Conservation (phyloP, 2,329 filamentous ascomycete species). For the Aquanectria penicillioides region DNA sequence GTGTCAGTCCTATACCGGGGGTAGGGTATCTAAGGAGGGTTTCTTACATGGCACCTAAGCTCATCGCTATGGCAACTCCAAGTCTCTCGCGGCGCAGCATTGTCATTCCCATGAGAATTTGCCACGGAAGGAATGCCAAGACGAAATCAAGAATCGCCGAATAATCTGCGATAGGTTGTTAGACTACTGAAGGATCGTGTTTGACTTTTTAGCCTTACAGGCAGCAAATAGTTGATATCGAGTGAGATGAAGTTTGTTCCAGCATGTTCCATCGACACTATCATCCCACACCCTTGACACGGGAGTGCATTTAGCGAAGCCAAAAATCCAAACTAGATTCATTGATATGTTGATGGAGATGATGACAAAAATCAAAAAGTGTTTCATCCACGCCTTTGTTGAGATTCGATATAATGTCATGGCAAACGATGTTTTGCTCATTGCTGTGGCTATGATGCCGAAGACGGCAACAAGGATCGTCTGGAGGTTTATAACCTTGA, state of each 20-base stretch:
- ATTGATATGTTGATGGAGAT: constrained; percentile 47
- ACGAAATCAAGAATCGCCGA: constrained; percentile 48
- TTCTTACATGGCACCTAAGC: constrained; percentile 46
- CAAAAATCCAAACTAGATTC: constrained; percentile 49
- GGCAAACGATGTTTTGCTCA: constrained; percentile 52
- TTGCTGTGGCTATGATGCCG: constrained; percentile 47
- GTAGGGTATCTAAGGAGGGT: not conserved
- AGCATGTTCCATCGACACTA: constrained; percentile 42
- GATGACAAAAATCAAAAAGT: constrained; percentile 45
- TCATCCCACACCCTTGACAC: constrained; percentile 40
- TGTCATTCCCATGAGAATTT: constrained; percentile 45
- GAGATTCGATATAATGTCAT: constrained; percentile 48
- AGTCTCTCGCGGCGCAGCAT: constrained; percentile 46
- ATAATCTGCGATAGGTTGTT: constrained; percentile 39
- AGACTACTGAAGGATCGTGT: not conserved
- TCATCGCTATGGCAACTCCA: constrained; percentile 49
- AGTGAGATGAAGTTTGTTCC: constrained; percentile 40
- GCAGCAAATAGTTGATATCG: constrained; percentile 45
- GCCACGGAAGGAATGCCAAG: constrained; percentile 47
- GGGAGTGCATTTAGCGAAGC: constrained; percentile 46
- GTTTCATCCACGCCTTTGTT: constrained; percentile 39
- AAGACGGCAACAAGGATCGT: constrained; percentile 43
- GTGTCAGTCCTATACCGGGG: constrained; percentile 7
- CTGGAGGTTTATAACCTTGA: constrained; percentile 39
- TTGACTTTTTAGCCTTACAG: constrained; percentile 33